A percentile compares a stretch with the other conserved stretches of the same genome.
Conservation (phyloP, 2,329 filamentous ascomycete genomes). For the Sarocladiaceae sp. region DNA sequence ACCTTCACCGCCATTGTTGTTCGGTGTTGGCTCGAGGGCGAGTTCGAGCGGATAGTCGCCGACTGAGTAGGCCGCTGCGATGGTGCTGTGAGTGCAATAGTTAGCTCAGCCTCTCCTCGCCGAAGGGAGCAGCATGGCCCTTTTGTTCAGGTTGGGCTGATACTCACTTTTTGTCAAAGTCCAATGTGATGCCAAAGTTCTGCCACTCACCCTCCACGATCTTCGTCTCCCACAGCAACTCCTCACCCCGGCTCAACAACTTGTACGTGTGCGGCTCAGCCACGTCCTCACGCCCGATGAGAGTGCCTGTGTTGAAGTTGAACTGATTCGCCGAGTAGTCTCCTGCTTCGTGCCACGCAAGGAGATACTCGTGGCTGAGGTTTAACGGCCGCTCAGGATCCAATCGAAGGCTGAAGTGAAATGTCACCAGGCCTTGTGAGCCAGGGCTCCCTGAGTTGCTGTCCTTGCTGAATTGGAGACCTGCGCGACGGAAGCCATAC, state of each 20-base stretch:
- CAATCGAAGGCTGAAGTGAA: slow-evolving; percentile 57
- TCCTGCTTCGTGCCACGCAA: slow-evolving; percentile 44
- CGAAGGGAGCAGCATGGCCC: too few species aligned
- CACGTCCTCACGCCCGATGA: slow-evolving; percentile 34
- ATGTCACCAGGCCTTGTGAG: slow-evolving; percentile 55
- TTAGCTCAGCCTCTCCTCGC: background rate
- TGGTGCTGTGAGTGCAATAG: slow-evolving; percentile 35
- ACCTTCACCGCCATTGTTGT: slow-evolving; percentile 52
- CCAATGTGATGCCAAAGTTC: slow-evolving; percentile 57
- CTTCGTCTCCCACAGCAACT: slow-evolving; percentile 17
- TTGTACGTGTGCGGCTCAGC: slow-evolving; percentile 28
- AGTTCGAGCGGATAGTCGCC: slow-evolving; percentile 38
- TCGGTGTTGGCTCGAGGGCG: slow-evolving; percentile 40
- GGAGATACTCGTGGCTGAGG: slow-evolving; percentile 57
- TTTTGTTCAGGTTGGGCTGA: too few species aligned
- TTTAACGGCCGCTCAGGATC: slow-evolving; percentile 49
- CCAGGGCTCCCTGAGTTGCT: slow-evolving; percentile 46
- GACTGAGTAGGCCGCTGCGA: slow-evolving; percentile 54
- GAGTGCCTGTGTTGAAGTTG: slow-evolving; percentile 50
- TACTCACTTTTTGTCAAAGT: slow-evolving; percentile 52
- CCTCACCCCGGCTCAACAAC: background rate
- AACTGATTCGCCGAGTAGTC: slow-evolving; percentile 48
- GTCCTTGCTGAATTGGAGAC: slow-evolving; percentile 41
- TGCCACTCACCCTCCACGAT: slow-evolving; percentile 51
- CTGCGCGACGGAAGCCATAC: slow-evolving; percentile 56